phyloP scores from a whole-genome alignment of 1,139 yeast species.

The Taiozyma sp. region DNA sequence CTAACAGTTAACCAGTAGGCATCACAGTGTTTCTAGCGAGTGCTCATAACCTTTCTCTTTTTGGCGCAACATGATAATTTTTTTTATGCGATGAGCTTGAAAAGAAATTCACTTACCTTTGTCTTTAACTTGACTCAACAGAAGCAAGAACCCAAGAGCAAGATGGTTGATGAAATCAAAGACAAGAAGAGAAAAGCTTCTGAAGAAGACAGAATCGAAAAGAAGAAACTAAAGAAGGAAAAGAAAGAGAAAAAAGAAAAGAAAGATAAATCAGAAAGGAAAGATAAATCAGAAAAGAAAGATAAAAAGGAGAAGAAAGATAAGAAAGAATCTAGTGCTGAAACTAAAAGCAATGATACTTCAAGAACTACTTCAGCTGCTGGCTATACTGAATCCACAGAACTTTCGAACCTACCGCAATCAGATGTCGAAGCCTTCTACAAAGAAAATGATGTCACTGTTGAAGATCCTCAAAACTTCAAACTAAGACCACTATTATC shows the following conservation, averaged over 20 bases:
- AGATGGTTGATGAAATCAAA: constrained; percentile 25
- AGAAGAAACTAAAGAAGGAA: constrained; percentile 41
- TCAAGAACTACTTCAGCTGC: constrained; percentile 3
- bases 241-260: constrained; percentile 40
- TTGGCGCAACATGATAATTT: constrained; percentile 1
- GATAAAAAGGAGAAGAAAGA: constrained; percentile 39
- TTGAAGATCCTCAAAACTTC: constrained; percentile 60
- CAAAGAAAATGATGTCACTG: constrained; percentile 68
- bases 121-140: neutral
- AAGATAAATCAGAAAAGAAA: constrained; percentile 36
- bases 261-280: constrained; percentile 33
- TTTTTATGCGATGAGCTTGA: constrained; percentile 2
- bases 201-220: constrained; percentile 27
- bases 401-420: constrained; percentile 36
- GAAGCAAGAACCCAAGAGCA: neutral
- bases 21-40: too few relatives aligned
- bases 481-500: constrained; percentile 65
- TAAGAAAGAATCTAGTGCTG: constrained; percentile 1
- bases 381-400: constrained; percentile 24
- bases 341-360: constrained; percentile 1
- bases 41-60: neutral
- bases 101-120: neutral
- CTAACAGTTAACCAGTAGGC: too few relatives aligned
- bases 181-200: constrained; percentile 44
- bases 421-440: constrained; percentile 59